phyloP scores from a whole-genome alignment of 1,284 basidiomycete genomes.

The Cryptococcus amylolentus region DNA sequence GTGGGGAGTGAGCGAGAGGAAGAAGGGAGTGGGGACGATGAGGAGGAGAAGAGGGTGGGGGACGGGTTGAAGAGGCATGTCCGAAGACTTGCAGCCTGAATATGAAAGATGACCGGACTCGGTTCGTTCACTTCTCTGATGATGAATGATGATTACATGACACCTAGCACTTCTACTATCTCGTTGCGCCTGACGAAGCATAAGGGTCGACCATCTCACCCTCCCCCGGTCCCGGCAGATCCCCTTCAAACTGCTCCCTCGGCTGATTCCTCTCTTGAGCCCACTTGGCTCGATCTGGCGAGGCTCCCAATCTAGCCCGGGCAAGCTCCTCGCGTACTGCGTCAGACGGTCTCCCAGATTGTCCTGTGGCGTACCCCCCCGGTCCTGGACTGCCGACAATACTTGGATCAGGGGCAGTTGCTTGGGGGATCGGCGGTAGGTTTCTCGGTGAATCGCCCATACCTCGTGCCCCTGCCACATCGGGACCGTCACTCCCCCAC shows the following conservation, averaged over 20 bases:
- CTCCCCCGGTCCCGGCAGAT: conserved; percentile 30
- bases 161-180: conserved; percentile 4
- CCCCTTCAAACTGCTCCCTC: conserved; percentile 31
- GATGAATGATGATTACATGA: not conserved
- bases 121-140: too few relatives aligned
- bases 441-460: conserved; percentile 3
- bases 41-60: not conserved
- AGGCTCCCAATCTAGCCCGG: not conserved
- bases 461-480: not conserved
- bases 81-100: too few relatives aligned
- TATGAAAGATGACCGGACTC: too few relatives aligned
- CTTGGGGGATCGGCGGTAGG: not conserved
- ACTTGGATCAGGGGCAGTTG: not conserved
- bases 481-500: too few relatives aligned
- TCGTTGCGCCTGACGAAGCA: conserved; percentile 22
- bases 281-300: conserved; percentile 3
- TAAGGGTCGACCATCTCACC: conserved; percentile 38
- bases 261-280: conserved; percentile 18
- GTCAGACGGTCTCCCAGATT: not conserved
- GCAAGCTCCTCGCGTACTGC: conserved; percentile 12
- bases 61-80: too few relatives aligned
- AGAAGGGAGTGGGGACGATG: not conserved
- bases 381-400: conserved; percentile 3
- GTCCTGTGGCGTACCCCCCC: conserved; percentile 7
- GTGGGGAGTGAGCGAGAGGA: not conserved